These are phyloP conservation scores for Nidularia pulvinata DNA, from an alignment of 768 basidiomycete genomes.

Conservation along the genomic window DNA sequence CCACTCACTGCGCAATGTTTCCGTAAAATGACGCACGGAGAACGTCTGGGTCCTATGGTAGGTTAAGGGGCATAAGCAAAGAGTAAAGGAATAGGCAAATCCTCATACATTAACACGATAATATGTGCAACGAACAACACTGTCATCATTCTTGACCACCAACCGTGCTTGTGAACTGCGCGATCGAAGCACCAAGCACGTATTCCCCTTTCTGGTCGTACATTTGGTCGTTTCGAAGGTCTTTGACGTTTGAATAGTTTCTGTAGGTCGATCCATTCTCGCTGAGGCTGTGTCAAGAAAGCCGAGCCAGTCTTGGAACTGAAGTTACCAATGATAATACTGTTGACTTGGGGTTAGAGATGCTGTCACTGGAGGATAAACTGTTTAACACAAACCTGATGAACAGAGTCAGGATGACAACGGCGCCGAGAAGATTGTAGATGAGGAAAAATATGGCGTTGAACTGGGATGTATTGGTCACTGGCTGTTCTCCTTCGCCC, in stretches of 20 bases:
- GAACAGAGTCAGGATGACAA: conserved; percentile 89
- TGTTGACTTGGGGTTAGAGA: conserved; percentile 23
- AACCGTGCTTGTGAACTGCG: conserved; percentile 90
- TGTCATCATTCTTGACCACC: conserved; percentile 87
- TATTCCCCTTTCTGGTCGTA: conserved; percentile 49
- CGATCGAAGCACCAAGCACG: conserved; percentile 91
- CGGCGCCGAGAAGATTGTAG: conserved; percentile 89
- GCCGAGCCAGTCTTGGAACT: conserved; percentile 85
- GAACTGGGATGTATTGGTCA: conserved; percentile 67
- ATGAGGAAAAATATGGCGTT: conserved; percentile 92
- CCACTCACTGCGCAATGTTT: conserved; percentile 60
- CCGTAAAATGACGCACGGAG: conserved; percentile 42
- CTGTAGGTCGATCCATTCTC: conserved; percentile 93
- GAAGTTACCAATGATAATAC: conserved; percentile 97
- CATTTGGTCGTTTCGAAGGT: conserved; percentile 80
- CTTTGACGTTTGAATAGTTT: conserved; percentile 86
- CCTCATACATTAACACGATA: conserved; percentile 72
- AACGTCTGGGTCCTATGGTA: conserved; percentile 77
- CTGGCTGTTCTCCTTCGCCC: conserved; percentile 67
- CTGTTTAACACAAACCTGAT: conserved; percentile 60
- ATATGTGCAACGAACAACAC: conserved; percentile 81
- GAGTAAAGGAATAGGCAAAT: background rate
- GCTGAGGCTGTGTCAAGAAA: conserved; percentile 81
- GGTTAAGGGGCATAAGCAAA: conserved; percentile 1
- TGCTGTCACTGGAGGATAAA: background rate